These are phyloP conservation scores for Podaxis mareebaensis DNA, from an alignment of 768 basidiomycete species.

Conservation along the genomic window DNA sequence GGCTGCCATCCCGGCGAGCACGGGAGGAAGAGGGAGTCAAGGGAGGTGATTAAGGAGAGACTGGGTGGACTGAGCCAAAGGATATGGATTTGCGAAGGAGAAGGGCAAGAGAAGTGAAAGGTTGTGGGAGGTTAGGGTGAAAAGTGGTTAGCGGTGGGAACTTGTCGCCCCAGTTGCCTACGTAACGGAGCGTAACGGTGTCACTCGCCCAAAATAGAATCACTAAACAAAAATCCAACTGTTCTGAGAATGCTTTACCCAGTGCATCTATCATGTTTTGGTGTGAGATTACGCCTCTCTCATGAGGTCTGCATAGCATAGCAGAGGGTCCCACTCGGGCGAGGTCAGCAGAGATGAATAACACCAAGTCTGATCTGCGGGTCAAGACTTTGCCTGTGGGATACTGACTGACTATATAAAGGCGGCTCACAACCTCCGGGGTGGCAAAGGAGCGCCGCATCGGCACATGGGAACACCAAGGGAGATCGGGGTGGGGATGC, in stretches of 20 bases:
- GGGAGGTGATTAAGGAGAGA: constrained; percentile 6
- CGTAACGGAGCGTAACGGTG: not conserved
- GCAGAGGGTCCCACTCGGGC: not conserved
- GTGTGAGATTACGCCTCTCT: not conserved
- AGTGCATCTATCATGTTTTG: not conserved
- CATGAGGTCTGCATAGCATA: not conserved
- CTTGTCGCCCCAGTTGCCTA: not conserved
- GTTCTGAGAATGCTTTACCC: not conserved
- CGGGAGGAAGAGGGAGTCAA: not conserved
- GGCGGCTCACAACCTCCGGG: not conserved
- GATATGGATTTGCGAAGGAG: not conserved
- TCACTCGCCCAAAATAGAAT: not conserved
- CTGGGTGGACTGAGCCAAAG: constrained; percentile 8
- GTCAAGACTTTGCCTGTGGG: not conserved
- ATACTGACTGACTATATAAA: not conserved
- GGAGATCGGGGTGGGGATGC: no score
- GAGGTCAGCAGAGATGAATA: not conserved
- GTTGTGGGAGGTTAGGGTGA: not conserved
- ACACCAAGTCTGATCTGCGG: not conserved
- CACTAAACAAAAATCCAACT: not conserved
- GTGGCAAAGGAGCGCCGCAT: not conserved
- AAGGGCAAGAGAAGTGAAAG: not conserved
- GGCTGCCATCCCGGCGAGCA: constrained; percentile 12
- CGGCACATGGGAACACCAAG: not conserved
- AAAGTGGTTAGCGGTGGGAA: not conserved